phyloP scores from a whole-genome alignment of 164 flowering plant genomes.

The Amborella trichopoda region DNA sequence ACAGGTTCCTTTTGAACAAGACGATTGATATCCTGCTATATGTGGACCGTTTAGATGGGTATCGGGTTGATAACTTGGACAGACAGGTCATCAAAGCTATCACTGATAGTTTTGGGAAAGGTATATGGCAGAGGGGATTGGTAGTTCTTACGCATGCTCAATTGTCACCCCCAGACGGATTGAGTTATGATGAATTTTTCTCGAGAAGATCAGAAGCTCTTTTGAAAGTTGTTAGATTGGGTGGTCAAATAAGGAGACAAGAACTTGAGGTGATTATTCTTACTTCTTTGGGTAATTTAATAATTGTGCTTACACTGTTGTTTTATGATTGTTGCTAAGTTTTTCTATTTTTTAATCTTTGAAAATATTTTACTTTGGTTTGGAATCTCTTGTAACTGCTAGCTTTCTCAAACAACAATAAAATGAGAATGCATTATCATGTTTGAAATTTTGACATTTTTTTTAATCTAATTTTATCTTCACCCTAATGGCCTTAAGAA shows the following conservation, averaged over 20 bases:
- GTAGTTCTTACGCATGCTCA: slow-evolving; percentile 95
- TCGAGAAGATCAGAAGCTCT: slow-evolving; percentile 75
- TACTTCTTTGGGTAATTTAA: background rate
- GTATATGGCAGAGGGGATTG: slow-evolving; percentile 69
- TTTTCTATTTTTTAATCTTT: too few species aligned
- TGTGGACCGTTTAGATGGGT: slow-evolving; percentile 91
- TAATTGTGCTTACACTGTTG: too few species aligned
- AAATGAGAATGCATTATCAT: too few species aligned
- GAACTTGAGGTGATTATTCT: slow-evolving; percentile 32
- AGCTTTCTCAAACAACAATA: too few species aligned
- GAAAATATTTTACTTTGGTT: too few species aligned
- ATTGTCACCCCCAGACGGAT: slow-evolving; percentile 90
- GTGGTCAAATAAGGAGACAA: slow-evolving; percentile 44
- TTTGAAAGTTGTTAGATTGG: slow-evolving; percentile 50
- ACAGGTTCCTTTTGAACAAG: slow-evolving; percentile 86
- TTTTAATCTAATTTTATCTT: too few species aligned
- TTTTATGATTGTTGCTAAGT: too few species aligned
- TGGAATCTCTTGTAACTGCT: too few species aligned
- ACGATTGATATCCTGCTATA: slow-evolving; percentile 90
- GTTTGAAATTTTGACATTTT: too few species aligned
- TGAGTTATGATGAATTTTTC: slow-evolving; percentile 66
- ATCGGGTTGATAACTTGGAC: slow-evolving; percentile 94
- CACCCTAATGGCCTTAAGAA: too few species aligned
- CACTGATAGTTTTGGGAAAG: slow-evolving; percentile 79
- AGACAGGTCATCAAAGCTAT: slow-evolving; percentile 76